Evolutionary conservation across 129 eudicot genomes (phyloP).

Genomic region (Flaveria brownii): DNA sequence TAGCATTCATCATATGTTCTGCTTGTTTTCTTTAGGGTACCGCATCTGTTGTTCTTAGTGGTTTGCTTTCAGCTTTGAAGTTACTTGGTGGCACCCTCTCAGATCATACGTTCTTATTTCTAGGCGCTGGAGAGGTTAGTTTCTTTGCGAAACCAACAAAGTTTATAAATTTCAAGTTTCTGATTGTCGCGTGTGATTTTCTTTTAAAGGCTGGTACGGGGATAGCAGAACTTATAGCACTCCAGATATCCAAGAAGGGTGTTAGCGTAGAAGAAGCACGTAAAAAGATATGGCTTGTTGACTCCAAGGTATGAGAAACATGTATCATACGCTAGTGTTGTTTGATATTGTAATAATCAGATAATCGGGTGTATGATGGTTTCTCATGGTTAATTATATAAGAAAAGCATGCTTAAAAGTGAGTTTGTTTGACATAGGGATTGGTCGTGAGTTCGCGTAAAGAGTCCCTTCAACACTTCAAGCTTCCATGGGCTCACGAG

Average conservation of each 20-base stretch:
- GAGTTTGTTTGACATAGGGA: constrained; percentile 50
- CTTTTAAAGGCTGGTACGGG: constrained; percentile 91
- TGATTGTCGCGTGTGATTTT: background rate
- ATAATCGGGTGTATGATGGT: background rate
- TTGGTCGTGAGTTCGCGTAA: constrained; percentile 70
- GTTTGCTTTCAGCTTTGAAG: constrained; percentile 62
- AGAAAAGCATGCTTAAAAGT: background rate
- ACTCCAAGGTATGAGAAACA: constrained; percentile 68
- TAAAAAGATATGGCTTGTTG: constrained; percentile 94
- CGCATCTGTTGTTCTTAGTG: constrained; percentile 82
- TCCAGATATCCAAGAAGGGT: constrained; percentile 69
- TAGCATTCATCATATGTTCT: background rate
- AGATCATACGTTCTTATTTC: constrained; percentile 76
- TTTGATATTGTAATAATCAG: background rate
- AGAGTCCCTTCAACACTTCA: constrained; percentile 85
- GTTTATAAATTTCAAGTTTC: background rate
- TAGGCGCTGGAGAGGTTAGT: constrained; percentile 86
- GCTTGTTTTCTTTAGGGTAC: constrained; percentile 51
- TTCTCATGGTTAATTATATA: no score
- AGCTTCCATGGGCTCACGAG: constrained; percentile 89
- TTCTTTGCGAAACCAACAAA: background rate
- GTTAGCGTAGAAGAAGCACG: constrained; percentile 63
- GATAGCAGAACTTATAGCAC: constrained; percentile 95
- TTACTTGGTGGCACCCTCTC: constrained; percentile 65
- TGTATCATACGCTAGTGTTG: background rate